phyloP scores from a whole-genome alignment of 495 filamentous ascomycete species.

The Elaphomyces granulatus region DNA sequence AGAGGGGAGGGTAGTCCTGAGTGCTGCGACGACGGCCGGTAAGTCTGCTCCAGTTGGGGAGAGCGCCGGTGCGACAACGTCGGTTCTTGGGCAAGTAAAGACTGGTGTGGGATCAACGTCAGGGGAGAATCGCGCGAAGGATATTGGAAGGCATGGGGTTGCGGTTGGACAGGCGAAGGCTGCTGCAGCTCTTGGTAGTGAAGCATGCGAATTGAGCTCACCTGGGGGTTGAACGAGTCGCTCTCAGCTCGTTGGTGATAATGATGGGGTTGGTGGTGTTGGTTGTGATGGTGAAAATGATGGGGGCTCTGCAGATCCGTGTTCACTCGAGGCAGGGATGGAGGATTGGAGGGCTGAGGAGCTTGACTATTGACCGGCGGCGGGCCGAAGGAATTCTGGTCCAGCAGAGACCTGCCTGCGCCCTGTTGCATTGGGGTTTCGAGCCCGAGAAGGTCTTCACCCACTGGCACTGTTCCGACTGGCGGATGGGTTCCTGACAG shows the following conservation, averaged over 20 bases:
- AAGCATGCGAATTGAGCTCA: slow-evolving; percentile 19
- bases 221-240: not conserved
- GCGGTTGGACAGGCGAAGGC: slow-evolving; percentile 27
- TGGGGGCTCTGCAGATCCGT: too few relatives aligned
- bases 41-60: slow-evolving; percentile 13
- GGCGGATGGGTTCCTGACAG: too few relatives aligned
- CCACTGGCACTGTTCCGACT: too few relatives aligned
- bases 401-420: not conserved
- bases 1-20: slow-evolving; percentile 27
- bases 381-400: not conserved
- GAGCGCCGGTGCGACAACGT: not conserved
- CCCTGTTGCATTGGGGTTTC: not conserved
- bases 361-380: too few relatives aligned
- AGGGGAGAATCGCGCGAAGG: not conserved
- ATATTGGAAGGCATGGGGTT: slow-evolving; percentile 5
- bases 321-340: too few relatives aligned
- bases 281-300: too few relatives aligned
- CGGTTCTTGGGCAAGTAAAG: not conserved
- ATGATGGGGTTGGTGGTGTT: too few relatives aligned
- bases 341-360: too few relatives aligned
- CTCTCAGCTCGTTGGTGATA: not conserved
- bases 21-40: slow-evolving; percentile 46
- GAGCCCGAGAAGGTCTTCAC: too few relatives aligned
- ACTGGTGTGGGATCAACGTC: not conserved
- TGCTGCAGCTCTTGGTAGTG: slow-evolving; percentile 36